These are phyloP conservation scores for Trichophyton schoenleinii DNA, from an alignment of 2,329 filamentous ascomycete genomes.

Conservation along the genomic window DNA sequence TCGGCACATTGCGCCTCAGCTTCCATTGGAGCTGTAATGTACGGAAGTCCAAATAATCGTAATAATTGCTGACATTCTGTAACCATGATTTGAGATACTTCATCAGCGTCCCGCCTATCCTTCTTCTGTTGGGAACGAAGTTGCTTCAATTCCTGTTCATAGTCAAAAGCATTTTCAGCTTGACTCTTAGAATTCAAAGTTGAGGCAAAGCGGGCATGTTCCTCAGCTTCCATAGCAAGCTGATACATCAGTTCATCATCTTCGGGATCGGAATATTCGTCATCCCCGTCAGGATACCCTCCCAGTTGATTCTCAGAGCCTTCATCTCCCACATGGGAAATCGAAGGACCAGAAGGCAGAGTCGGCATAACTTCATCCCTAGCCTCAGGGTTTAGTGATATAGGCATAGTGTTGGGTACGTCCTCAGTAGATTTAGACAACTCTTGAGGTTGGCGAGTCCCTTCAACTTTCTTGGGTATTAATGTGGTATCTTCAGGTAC, in stretches of 20 bases:
- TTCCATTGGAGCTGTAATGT: conserved; percentile 97
- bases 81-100: conserved; percentile 93
- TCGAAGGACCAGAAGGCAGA: background rate
- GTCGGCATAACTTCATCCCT: conserved; percentile 36
- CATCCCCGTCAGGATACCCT: conserved; percentile 9
- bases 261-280: conserved; percentile 69
- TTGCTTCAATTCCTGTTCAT: conserved; percentile 75
- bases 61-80: conserved; percentile 87
- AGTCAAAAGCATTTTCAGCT: conserved; percentile 59
- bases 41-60: conserved; percentile 81
- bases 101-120: conserved; percentile 87
- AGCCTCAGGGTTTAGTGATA: conserved; percentile 39
- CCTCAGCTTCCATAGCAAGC: conserved; percentile 79
- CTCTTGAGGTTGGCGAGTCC: background rate
- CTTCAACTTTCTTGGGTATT: too few relatives aligned
- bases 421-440: background rate
- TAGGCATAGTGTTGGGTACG: conserved; percentile 10
- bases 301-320: background rate
- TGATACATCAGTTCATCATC: conserved; percentile 80
- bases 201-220: conserved; percentile 85
- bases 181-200: conserved; percentile 66
- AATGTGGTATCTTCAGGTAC: background rate
- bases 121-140: conserved; percentile 92
- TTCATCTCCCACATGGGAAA: background rate
- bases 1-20: conserved; percentile 96